These are phyloP conservation scores for Phytomonas sp. DNA, from an alignment of 208 protist genomes.

Conservation along the genomic window DNA sequence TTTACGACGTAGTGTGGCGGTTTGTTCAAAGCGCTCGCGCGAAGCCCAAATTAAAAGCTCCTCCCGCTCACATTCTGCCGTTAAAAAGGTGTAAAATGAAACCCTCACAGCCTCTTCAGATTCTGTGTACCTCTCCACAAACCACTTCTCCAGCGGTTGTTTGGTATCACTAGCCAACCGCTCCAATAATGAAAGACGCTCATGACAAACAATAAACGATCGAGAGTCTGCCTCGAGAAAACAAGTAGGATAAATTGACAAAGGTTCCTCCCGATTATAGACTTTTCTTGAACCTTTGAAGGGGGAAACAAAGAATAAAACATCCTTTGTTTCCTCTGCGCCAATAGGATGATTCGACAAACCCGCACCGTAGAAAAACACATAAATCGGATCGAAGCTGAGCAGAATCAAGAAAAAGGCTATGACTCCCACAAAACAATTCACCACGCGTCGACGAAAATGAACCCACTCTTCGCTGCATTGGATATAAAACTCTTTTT, in stretches of 20 bases:
- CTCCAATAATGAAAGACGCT: background rate
- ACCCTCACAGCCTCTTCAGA: constrained; percentile 17
- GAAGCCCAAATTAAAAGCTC: constrained; percentile 27
- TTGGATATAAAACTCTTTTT: background rate
- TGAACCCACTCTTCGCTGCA: background rate
- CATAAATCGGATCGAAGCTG: background rate
- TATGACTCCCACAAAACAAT: background rate
- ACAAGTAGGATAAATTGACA: background rate
- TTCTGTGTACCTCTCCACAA: constrained; percentile 8
- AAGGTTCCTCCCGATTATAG: background rate
- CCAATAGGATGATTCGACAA: background rate
- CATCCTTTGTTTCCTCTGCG: background rate
- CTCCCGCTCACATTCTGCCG: constrained; percentile 23
- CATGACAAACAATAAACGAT: background rate
- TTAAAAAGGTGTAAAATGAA: constrained; percentile 13
- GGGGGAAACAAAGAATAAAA: background rate
- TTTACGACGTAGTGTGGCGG: constrained; percentile 23
- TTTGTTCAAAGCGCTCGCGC: constrained; percentile 31
- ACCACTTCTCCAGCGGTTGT: background rate
- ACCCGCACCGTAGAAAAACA: background rate
- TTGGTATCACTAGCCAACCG: too few species aligned
- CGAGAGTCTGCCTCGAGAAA: background rate
- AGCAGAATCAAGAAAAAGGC: background rate
- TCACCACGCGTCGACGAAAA: background rate
- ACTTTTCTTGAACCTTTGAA: background rate